Base-by-base conservation (phyloP, 192 early-diverging fungal species). In the Powellomyces hirtus region DNA sequence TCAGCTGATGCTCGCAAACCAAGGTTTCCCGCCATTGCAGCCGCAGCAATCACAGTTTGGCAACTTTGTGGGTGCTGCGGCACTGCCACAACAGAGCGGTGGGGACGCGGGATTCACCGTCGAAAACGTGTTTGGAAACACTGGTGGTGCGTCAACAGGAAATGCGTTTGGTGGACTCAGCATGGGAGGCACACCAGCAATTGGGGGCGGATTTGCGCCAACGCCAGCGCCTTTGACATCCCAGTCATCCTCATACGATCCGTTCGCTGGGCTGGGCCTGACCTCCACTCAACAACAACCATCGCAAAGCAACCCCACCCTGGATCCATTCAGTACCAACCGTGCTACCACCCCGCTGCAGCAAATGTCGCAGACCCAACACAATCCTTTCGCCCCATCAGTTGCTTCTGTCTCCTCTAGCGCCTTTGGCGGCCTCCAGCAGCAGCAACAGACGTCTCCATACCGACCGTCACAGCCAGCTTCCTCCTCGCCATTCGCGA, bases 121-220 rank as follows among this genome's bases (percentile, higher is more conserved):
- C 4, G 78, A 80, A 42, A 80, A 76, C 61, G 78, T 80, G 5
- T 80, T 80, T 64, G 78, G 78, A 22, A 64, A 65, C 38, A 18
- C 18, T 13, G 46, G 46, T 27, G 27, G 29, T 37, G 49, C 53
- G 29, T 18, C 20, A 5, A 29, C 20, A 56, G 33, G 14, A 2
- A 27, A 56, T 29, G 53, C 29, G 3, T 49, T 49, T n/a, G n/a
- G n/a, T 49, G 46, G n/a, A 14, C 2, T 24, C 16, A 24, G 38
- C 11, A 29, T 16, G 14, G 66, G 34, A 5, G 42, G 31, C 10
- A 45, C 42, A 46, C 59, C 59, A 11, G 59, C 59, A 40, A 60
- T 63, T 11, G 64, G 64, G 1, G 51, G 27, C 30, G 62, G 42
- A 34, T 56, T 56, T 31, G 59, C 59, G 1, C 59, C 59, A 4